Evolutionary conservation across 2,329 filamentous ascomycete genomes (phyloP).

Genomic region (Rachicladosporium sp.): DNA sequence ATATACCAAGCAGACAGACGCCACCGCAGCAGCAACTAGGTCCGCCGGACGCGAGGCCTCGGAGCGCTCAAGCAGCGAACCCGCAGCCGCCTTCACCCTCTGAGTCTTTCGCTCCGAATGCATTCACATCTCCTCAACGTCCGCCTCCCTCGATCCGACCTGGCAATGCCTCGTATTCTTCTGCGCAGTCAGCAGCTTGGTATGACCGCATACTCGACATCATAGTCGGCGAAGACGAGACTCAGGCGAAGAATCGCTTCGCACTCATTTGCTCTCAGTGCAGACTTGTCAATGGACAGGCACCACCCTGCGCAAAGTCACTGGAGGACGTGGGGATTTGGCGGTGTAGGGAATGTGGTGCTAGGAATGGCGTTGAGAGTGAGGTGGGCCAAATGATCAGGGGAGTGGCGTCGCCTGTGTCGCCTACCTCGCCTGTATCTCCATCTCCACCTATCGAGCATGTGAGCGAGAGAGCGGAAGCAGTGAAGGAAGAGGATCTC

Average conservation of each 20-base stretch:
- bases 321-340: slow-evolving; percentile 73
- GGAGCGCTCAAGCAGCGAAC: slow-evolving; percentile 3
- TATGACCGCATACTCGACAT: slow-evolving; percentile 91
- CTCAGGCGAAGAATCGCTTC: slow-evolving; percentile 77
- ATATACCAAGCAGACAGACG: slow-evolving; percentile 37
- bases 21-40: slow-evolving; percentile 9
- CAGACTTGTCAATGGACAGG: slow-evolving; percentile 86
- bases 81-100: slow-evolving; percentile 15
- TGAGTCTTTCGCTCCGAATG: slow-evolving; percentile 55
- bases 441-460: neutral
- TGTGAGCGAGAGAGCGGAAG: slow-evolving; percentile 12
- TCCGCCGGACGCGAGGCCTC: slow-evolving; percentile 4
- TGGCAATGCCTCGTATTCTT: slow-evolving; percentile 4
- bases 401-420: slow-evolving; percentile 5
- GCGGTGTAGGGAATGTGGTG: slow-evolving; percentile 77
- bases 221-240: slow-evolving; percentile 89
- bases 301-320: slow-evolving; percentile 69
- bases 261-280: slow-evolving; percentile 75
- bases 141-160: slow-evolving; percentile 11
- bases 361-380: slow-evolving; percentile 69
- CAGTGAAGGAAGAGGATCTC: slow-evolving; percentile 13
- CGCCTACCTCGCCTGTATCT: slow-evolving; percentile 1
- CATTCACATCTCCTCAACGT: slow-evolving; percentile 36
- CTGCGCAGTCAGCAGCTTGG: slow-evolving; percentile 47
- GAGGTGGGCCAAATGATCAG: slow-evolving; percentile 60